Evolutionary conservation across 2,329 filamentous ascomycete genomes (phyloP), one percentile per base, ranked within the genome.

Genomic region (Trichoderma sp.): DNA sequence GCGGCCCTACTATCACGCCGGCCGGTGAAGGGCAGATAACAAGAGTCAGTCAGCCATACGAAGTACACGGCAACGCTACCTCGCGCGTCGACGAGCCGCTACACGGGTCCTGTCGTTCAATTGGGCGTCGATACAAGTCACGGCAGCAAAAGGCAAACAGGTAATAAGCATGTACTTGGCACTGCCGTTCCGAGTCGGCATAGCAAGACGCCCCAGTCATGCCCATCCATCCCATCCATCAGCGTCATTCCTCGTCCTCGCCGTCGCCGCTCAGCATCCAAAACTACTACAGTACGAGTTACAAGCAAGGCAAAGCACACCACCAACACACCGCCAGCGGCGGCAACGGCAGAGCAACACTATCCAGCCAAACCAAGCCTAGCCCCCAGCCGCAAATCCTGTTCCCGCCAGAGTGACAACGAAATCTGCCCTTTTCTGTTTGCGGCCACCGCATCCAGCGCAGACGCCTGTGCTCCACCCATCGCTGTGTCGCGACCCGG

Each of bases 161-260:
- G 57, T 28, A 20, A 20, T 20, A 20, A 20, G 20, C 47, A 53
- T 20, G 47, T 55, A 23, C 47, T 68, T 13, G 26, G 53, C 20
- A 61, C 43, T 62, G 57, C 57, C 39, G 57, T 34, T 34, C 36
- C 66, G 36, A 53, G 39, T 62, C 39, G 66, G 66, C 20, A 68
- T 53, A 62, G 36, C 55, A 62, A 69, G 30, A 69, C 67, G 67
- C 67, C 67, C 57, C 57, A 58, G 57, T 34, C 57, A 34, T n/a
- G 32, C 57, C 57, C 57, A 59, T 34, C 57, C 57, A 53, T 43
- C 36, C 57, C 39, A 53, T 43, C 39, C 66, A 61, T 58, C 23
- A 69, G 67, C 67, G 43, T 69, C 67, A 69, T 69, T 47, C 57
- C 39, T 69, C 67, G 39, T 62, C 57, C 4, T 62, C 39, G 66